Percentiles rank a stretch among this genome's conserved stretches.
Conservation (phyloP, 352 stramenopile species). For the Lagenidium giganteum region DNA sequence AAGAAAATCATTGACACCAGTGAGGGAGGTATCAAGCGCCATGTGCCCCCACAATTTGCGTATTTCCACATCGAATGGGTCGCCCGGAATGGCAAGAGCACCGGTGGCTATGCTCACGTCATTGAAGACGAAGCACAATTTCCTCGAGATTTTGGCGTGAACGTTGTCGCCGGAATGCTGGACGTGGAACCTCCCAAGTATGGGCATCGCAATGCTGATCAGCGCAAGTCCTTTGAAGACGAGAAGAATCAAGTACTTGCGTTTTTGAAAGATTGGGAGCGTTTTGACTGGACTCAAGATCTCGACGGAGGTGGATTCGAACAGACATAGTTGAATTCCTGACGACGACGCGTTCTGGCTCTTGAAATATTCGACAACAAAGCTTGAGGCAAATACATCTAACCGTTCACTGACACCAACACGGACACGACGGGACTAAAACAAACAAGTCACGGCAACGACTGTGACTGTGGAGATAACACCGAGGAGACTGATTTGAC, state of each 20-base stretch:
- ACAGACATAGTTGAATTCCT: constrained; percentile 5
- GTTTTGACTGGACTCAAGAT: constrained; percentile 70
- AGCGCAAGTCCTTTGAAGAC: constrained; percentile 34
- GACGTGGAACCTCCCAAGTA: constrained; percentile 63
- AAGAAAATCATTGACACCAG: constrained; percentile 78
- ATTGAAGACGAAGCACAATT: constrained; percentile 80
- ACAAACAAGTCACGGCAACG: no score
- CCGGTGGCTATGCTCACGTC: constrained; percentile 72
- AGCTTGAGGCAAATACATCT: no score
- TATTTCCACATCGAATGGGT: constrained; percentile 86
- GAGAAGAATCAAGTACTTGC: constrained; percentile 57
- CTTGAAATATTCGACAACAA: no score
- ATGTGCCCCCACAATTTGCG: constrained; percentile 70
- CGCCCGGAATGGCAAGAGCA: constrained; percentile 5
- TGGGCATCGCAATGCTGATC: constrained; percentile 29
- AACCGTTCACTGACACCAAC: no score
- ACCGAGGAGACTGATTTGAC: no score
- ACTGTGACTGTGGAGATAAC: no score
- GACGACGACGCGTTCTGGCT: no score
- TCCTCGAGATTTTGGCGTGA: constrained; percentile 68
- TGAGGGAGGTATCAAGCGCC: constrained; percentile 47
- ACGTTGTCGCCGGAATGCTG: constrained; percentile 74
- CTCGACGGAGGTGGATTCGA: constrained; percentile 61
- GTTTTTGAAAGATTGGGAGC: constrained; percentile 63
- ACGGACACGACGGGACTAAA: no score